Evolutionary conservation across 805 yeast species (phyloP).

Genomic region (Pichia insulana): DNA sequence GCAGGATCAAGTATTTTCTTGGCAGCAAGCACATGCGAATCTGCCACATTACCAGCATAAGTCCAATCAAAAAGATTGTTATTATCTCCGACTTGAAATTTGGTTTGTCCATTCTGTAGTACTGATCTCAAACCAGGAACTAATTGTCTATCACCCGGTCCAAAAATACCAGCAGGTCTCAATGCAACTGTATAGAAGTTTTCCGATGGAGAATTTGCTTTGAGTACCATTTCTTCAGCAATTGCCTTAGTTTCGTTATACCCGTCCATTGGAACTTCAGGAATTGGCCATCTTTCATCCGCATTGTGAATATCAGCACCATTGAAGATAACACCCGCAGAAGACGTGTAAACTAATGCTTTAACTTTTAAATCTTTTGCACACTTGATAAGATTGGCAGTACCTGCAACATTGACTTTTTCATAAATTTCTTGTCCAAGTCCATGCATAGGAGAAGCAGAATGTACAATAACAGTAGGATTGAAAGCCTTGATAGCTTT

Average conservation of each 20-base stretch:
- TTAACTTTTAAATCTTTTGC: slow-evolving; percentile 42
- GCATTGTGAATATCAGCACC: slow-evolving; percentile 92
- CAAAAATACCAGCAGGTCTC: slow-evolving; percentile 97
- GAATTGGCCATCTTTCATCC: slow-evolving; percentile 91
- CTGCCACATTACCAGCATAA: slow-evolving; percentile 97
- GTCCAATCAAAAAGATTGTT: slow-evolving; percentile 94
- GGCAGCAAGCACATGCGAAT: slow-evolving; percentile 91
- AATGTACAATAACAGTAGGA: slow-evolving; percentile 80
- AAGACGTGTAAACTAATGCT: slow-evolving; percentile 87
- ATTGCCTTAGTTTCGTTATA: slow-evolving; percentile 91
- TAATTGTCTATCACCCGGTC: slow-evolving; percentile 96
- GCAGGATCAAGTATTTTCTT: slow-evolving; percentile 49
- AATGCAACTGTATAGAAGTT: slow-evolving; percentile 71
- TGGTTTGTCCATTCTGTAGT: slow-evolving; percentile 76
- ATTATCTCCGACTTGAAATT: slow-evolving; percentile 91
- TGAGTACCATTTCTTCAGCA: slow-evolving; percentile 77
- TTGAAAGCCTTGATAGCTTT: slow-evolving; percentile 48
- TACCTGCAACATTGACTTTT: slow-evolving; percentile 87
- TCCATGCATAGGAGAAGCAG: slow-evolving; percentile 96
- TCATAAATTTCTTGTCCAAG: slow-evolving; percentile 71
- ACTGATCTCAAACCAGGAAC: slow-evolving; percentile 87
- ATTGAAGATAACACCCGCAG: slow-evolving; percentile 95
- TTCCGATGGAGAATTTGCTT: slow-evolving; percentile 52
- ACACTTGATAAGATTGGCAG: slow-evolving; percentile 60
- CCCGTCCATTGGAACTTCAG: slow-evolving; percentile 88